Base-by-base conservation (phyloP, 441 rosid species). In the Omphalea diandra region DNA sequence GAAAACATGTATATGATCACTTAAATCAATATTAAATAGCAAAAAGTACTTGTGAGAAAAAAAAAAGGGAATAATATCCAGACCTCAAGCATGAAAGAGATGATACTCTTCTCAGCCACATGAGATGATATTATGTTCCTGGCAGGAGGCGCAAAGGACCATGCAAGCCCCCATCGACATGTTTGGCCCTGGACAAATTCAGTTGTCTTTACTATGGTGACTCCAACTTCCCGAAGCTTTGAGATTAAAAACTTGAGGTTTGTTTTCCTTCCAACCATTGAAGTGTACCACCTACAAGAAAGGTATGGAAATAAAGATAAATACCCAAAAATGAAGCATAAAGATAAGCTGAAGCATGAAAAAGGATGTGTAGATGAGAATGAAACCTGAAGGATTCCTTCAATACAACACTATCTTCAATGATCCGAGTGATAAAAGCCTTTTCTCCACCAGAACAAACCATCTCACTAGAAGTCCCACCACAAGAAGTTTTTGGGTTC, bases 121-220 rank as follows among this genome's bases (percentile, higher is more conserved):
- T 65, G 84, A 43, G 86, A 73, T n/a, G 85, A 69, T 75, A 86
- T 35, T 65, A 93, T 84, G 86, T 84, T 88, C 86, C 75, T 81
- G 76, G 75, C 63, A 38, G 87, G 84, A 70, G 94, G 92, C 71
- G 87, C 63, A 68, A 89, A 93, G 47, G 98, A 92, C 97, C 98
- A 93, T 55, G 97, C 98, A 68, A 95, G 87, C 57, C 98, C 97
- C 99, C 99, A 93, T 63, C 97, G 87, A 60, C 88, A 81, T 61
- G 99, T 93, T 80, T 86, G 85, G 12, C 99, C 99, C 77, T 95
- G 96, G 58, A 88, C 88, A 80, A 93, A 95, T 71, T 95, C 98
- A 58, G 92, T 93, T 65, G 98, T 88, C 81, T 88, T 93, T 57
- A 95, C 97, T 46, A 93, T 56, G 47, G 96, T 86, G 49, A 74